Conservation (phyloP, 2,329 filamentous ascomycete species). For the Pseudogymnoascus sp. region DNA sequence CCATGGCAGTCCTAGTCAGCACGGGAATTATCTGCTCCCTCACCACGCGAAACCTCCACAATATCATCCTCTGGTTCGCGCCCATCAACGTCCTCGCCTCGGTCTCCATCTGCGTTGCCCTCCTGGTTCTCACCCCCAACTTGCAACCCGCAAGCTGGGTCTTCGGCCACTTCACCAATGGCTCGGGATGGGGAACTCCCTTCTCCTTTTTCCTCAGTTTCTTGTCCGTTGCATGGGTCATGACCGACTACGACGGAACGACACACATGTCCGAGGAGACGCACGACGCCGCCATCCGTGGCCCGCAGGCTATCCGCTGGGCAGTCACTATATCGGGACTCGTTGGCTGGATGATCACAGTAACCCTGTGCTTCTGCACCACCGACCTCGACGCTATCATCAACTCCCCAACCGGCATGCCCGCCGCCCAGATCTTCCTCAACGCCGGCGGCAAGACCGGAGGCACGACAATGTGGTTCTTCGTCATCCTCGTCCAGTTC, state of each 20-base stretch:
- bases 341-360: conserved; percentile 53
- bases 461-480: conserved; percentile 53
- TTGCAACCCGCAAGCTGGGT: conserved; percentile 52
- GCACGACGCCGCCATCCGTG: conserved; percentile 52
- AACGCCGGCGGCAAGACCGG: conserved; percentile 50
- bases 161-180: conserved; percentile 52
- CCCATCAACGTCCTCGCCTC: conserved; percentile 57
- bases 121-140: conserved; percentile 50
- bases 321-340: conserved; percentile 52
- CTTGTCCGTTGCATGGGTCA: conserved; percentile 52
- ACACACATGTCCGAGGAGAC: conserved; percentile 63
- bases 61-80: conserved; percentile 56
- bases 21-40: conserved; percentile 54
- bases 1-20: conserved; percentile 45
- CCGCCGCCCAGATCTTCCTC: conserved; percentile 50
- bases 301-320: conserved; percentile 49
- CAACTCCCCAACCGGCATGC: conserved; percentile 49
- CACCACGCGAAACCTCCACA: conserved; percentile 50
- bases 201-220: conserved; percentile 55
- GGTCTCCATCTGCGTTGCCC: conserved; percentile 49
- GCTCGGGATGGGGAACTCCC: conserved; percentile 52
- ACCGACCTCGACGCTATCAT: conserved; percentile 49
- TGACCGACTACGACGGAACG: conserved; percentile 61
- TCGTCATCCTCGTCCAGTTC: conserved; percentile 55
- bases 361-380: conserved; percentile 57